A percentile compares a stretch with the other conserved stretches of the same genome.
phyloP scores from a whole-genome alignment of 768 basidiomycete genomes.

The Tricholoma saponaceum region DNA sequence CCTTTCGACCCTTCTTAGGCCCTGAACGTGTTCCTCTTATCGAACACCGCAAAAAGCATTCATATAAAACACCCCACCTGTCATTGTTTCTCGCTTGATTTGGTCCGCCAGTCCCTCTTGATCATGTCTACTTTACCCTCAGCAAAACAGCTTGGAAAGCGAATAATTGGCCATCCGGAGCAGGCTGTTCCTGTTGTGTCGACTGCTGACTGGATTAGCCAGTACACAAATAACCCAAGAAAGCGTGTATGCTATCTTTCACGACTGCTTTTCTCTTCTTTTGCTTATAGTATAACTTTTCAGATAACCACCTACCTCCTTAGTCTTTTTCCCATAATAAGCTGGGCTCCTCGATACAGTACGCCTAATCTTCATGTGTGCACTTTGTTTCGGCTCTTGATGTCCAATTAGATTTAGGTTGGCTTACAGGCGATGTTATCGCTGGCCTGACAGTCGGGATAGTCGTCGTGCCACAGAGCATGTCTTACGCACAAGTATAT shows the following conservation, averaged over 20 bases:
- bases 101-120: too few species aligned
- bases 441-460: conserved; percentile 93
- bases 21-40: too few species aligned
- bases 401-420: conserved; percentile 54
- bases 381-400: neutral
- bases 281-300: neutral
- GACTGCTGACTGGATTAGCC: conserved; percentile 48
- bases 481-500: conserved; percentile 79
- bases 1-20: too few species aligned
- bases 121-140: conserved; percentile 18
- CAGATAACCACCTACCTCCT: conserved; percentile 63
- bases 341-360: conserved; percentile 90
- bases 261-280: conserved; percentile 1
- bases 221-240: conserved; percentile 40
- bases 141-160: conserved; percentile 51
- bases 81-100: too few species aligned
- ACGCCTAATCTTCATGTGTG: conserved; percentile 16
- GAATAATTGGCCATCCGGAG: conserved; percentile 57
- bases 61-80: too few species aligned
- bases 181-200: conserved; percentile 55
- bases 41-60: too few species aligned
- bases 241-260: conserved; percentile 37
- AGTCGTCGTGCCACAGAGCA: conserved; percentile 91
- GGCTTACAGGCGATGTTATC: conserved; percentile 84
- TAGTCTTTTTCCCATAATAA: conserved; percentile 78